Conservation (phyloP, 2,329 filamentous ascomycete genomes). For the Colletotrichum sp. region DNA sequence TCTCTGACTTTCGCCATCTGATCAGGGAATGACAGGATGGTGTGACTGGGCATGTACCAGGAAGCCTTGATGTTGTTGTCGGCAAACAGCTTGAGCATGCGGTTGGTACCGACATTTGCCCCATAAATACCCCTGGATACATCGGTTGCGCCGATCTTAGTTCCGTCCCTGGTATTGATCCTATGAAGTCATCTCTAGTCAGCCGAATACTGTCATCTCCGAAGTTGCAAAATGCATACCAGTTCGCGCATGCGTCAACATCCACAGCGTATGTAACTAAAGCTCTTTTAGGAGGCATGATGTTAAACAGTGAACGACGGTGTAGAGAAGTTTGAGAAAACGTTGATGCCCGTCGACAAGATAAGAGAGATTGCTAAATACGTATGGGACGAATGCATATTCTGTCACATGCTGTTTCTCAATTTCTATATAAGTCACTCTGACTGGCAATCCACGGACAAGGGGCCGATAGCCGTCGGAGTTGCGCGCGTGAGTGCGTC, state of each 20-base stretch:
- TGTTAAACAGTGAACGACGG: background rate
- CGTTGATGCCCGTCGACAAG: background rate
- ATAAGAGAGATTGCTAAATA: background rate
- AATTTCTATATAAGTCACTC: background rate
- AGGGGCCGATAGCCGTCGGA: background rate
- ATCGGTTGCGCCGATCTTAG: slow-evolving; percentile 8
- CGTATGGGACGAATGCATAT: background rate
- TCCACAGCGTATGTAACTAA: background rate
- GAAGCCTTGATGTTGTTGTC: slow-evolving; percentile 24
- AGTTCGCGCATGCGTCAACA: background rate
- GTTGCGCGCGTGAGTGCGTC: background rate
- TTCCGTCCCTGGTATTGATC: background rate
- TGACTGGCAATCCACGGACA: background rate
- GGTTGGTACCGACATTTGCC: slow-evolving; percentile 22
- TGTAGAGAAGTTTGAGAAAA: background rate
- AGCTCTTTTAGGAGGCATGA: background rate
- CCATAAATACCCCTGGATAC: slow-evolving; percentile 24
- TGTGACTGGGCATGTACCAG: slow-evolving; percentile 24
- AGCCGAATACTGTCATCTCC: background rate
- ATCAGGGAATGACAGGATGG: slow-evolving; percentile 22
- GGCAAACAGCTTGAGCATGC: slow-evolving; percentile 22
- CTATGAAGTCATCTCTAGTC: background rate
- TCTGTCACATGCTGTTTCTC: background rate
- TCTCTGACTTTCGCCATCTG: slow-evolving; percentile 25
- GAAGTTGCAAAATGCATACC: background rate